Conservation (phyloP, 1,139 yeast genomes). For the Blastobotrys ciferrii region DNA sequence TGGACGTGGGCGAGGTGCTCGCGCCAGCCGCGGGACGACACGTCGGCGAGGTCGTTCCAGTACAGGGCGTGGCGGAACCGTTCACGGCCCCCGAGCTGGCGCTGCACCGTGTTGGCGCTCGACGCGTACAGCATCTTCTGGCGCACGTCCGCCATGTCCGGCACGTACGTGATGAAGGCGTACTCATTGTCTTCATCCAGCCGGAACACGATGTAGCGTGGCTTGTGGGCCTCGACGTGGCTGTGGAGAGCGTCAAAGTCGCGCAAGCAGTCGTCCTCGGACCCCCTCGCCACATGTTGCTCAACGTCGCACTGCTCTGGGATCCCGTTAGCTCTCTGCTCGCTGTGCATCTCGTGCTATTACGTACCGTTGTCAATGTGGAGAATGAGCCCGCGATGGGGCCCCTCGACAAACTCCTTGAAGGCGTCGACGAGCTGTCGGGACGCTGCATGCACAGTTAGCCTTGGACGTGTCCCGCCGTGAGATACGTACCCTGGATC, state of each 20-base stretch:
- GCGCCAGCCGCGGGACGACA: conserved; percentile 51
- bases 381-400: conserved; percentile 37
- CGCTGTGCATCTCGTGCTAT: neutral
- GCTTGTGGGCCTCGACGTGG: conserved; percentile 48
- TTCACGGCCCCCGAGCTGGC: conserved; percentile 67
- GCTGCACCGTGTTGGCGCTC: conserved; percentile 70
- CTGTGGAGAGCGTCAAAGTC: conserved; percentile 43
- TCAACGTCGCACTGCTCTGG: conserved; percentile 5
- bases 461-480: conserved; percentile 36
- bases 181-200: conserved; percentile 37
- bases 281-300: neutral
- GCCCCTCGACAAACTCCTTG: conserved; percentile 37
- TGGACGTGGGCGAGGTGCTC: conserved; percentile 39
- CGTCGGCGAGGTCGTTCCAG: conserved; percentile 63
- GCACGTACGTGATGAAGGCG: conserved; percentile 78
- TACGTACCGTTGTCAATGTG: conserved; percentile 31
- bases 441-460: conserved; percentile 42
- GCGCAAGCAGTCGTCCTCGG: conserved; percentile 34
- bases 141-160: conserved; percentile 79
- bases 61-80: conserved; percentile 53
- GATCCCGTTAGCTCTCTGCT: neutral
- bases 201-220: conserved; percentile 59
- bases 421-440: conserved; percentile 48
- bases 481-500: conserved; percentile 41
- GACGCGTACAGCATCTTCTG: conserved; percentile 94